Conservation (phyloP, 2,329 filamentous ascomycete species). For the Fusarium illudens region DNA sequence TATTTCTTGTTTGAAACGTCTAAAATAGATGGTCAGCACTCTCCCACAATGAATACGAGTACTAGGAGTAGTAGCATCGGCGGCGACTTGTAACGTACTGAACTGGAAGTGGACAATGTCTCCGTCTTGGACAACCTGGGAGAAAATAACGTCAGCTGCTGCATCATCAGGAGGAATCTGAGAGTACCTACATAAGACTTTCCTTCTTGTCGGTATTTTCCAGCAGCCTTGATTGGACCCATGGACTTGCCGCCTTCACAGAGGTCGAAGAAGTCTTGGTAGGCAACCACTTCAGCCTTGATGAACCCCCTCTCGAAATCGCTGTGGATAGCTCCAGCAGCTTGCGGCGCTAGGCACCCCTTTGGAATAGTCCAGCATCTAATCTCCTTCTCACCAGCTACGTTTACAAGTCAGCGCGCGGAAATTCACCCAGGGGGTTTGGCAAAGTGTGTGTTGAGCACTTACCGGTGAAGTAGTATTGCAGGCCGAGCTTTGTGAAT, state of each 20-base stretch:
- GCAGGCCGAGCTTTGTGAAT: constrained; percentile 54
- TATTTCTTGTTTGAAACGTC: constrained; percentile 40
- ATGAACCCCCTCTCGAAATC: constrained; percentile 57
- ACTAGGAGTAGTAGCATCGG: neutral
- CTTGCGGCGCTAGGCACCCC: constrained; percentile 51
- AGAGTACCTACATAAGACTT: constrained; percentile 50
- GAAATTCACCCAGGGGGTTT: neutral
- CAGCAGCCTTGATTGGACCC: constrained; percentile 56
- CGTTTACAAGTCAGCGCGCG: constrained; percentile 7
- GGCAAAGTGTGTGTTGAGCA: constrained; percentile 6
- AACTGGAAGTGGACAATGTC: constrained; percentile 57
- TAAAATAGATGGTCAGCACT: constrained; percentile 13
- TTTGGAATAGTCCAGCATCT: constrained; percentile 54
- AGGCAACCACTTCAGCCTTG: constrained; percentile 56
- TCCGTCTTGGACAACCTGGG: constrained; percentile 51
- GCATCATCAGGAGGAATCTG: neutral
- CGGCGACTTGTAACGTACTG: constrained; percentile 45
- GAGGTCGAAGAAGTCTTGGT: constrained; percentile 55
- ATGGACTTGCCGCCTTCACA: constrained; percentile 55
- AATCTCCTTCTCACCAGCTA: constrained; percentile 56
- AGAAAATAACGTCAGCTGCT: constrained; percentile 31
- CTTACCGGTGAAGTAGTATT: constrained; percentile 57
- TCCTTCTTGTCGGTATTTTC: constrained; percentile 56
- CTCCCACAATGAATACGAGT: neutral
- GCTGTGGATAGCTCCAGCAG: constrained; percentile 53